Percentiles rank a stretch among this genome's conserved stretches.
Conservation (phyloP, 768 basidiomycete species). For the Lepiota venenata region DNA sequence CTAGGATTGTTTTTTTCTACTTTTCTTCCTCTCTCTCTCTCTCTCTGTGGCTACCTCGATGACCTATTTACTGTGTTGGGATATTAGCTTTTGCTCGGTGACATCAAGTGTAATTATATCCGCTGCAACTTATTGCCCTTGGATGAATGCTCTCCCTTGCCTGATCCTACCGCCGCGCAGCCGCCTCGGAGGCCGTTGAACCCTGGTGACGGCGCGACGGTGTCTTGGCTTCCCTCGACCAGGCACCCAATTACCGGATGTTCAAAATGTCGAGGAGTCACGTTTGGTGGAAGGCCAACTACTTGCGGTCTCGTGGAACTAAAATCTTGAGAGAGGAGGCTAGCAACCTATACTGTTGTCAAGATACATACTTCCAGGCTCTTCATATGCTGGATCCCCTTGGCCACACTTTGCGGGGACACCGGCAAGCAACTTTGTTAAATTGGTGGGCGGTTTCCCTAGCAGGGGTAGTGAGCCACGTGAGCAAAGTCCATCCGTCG, state of each 20-base stretch:
- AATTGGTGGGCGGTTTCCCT: slow-evolving; percentile 9
- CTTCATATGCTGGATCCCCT: not conserved
- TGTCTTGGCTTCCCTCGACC: not conserved
- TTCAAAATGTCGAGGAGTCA: not conserved
- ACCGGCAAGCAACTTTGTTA: slow-evolving; percentile 9
- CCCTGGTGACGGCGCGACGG: no score
- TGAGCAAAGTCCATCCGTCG: slow-evolving; percentile 16
- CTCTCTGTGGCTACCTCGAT: not conserved
- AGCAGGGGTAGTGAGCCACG: slow-evolving; percentile 15
- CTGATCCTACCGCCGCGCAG: no score
- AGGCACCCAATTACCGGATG: not conserved
- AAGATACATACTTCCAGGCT: no score
- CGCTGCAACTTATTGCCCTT: not conserved
- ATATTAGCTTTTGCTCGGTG: not conserved
- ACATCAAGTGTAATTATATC: slow-evolving; percentile 7
- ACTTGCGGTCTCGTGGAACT: not conserved
- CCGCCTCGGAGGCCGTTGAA: no score
- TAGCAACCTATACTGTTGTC: slow-evolving; percentile 1
- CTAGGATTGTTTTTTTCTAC: not conserved
- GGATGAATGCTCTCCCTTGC: not conserved
- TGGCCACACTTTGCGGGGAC: not conserved
- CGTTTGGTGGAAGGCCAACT: not conserved
- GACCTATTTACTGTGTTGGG: not conserved
- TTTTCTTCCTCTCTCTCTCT: not conserved
- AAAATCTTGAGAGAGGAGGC: not conserved